Percentiles rank a stretch among this genome's conserved stretches.
These are phyloP conservation scores for Thraustochytrium sp. DNA, from an alignment of 352 stramenopile species.

Conservation along the genomic window DNA sequence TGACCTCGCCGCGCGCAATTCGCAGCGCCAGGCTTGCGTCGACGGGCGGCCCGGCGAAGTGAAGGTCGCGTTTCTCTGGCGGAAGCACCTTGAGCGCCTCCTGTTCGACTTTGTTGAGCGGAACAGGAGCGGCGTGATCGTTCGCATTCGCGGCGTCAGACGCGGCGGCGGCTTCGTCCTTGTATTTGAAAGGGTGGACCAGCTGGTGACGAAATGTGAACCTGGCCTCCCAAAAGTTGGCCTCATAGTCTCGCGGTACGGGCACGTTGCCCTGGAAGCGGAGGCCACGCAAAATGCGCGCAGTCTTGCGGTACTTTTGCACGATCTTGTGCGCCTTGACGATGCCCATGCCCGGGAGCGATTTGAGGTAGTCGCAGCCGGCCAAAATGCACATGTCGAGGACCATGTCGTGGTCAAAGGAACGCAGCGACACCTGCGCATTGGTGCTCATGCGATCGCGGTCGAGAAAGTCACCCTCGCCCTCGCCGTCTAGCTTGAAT, in stretches of 20 bases:
- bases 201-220: conserved; percentile 21
- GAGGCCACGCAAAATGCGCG: neutral
- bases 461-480: conserved; percentile 76
- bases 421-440: conserved; percentile 5
- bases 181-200: conserved; percentile 1
- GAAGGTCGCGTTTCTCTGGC: neutral
- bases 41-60: neutral
- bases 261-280: neutral
- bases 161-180: neutral
- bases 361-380: conserved; percentile 79
- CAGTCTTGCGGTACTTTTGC: conserved; percentile 5
- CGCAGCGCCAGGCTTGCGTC: neutral
- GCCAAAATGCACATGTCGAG: conserved; percentile 68
- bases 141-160: too few species aligned
- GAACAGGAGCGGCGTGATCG: neutral
- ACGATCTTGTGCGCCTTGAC: conserved; percentile 61
- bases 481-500: conserved; percentile 85
- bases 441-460: conserved; percentile 33
- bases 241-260: neutral
- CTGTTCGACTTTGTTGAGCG: neutral
- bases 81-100: neutral
- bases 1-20: neutral
- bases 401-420: conserved; percentile 26
- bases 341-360: conserved; percentile 65
- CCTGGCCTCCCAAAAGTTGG: neutral